Base-by-base conservation (phyloP, 805 yeast species). In the Wickerhamiella spandovensis region DNA sequence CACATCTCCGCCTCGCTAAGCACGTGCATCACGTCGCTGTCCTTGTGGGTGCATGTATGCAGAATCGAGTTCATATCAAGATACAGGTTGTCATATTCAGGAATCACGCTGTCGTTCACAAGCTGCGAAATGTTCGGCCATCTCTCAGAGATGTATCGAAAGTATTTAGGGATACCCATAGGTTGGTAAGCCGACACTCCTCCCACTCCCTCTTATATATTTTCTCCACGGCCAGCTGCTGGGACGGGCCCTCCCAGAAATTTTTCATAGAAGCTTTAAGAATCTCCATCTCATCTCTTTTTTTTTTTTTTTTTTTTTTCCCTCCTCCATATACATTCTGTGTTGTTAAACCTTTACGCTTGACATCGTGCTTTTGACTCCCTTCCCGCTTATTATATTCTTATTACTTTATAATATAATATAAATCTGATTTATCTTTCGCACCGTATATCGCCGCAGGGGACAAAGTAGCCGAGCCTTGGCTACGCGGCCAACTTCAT, bases 61-160 rank as follows among this genome's bases (percentile, higher is more conserved):
- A 92, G 69, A 68, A 92, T 92, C 22, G 97, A 88, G 69, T 92
- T 92, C 99, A 92, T 92, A 70, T 92, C 99, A 56, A 92, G 76
- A 61, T 92, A 92, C 54, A 92, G 72, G 62, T 90, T 90, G 66
- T 92, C 99, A 65, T 86, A 92, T 71, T 89, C 97, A 2, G 97
- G 94, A 53, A 89, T 78, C 58, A 84, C 86, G 48, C 76, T 74
- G 28, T 82, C 92, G 58, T 82, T 87, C 56, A 90, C 80, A 61
- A 80, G 71, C 67, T 88, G 95, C 10, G 94, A 82, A 57, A 89
- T 88, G 73, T 84, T 73, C 30, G 99, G 99, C 97, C 97, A 92
- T 79, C 99, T 80, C 71, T 92, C 97, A 46, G 97, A 87, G 71
- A 92, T 88, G 72, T 86, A 90, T 69, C 96, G 79, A 67, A 87